Base-by-base conservation (phyloP, 2,329 filamentous ascomycete species). In the Parafenestella ontariensis region DNA sequence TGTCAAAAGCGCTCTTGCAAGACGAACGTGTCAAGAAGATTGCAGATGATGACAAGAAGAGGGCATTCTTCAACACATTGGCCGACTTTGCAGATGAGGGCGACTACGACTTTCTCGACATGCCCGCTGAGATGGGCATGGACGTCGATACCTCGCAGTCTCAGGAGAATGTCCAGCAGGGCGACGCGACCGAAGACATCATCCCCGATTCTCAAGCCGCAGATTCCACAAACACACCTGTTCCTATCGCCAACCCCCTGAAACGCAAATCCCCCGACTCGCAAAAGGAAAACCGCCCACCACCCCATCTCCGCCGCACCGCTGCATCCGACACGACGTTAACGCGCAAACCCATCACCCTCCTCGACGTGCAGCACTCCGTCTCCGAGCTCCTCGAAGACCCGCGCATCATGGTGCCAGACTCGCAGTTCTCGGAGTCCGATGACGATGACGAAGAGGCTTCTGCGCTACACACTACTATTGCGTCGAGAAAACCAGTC, bases 21-120 rank as follows among this genome's bases (percentile, higher is more conserved):
- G 93, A 98, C 68, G 93, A 96, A 74, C 91, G 92, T 33, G 87
- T 99, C 65, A 91, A 90, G 71, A 93, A 94, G 75, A 91, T 98
- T 59, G 92, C 91, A 29, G 87, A 92, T 71, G 92, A 96, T 66
- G 91, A 91, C 2, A 93, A 94, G 71, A 94, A 92, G 72, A 85
- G 89, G 57, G 95, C 95, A 0, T 99, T 99, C 79, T 83, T 99
- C 64, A 88, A 87, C 61, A 92, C 92, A 6, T 90, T 99, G 47
- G 92, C 96, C 67, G 93, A 97, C 70, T 85, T 85, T 45, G 89
- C 88, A 53, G 81, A 83, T 20, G 82, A 83, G 55, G 89, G 91
- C 41, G 88, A 95, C 49, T 85, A 89, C 75, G 89, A 93, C 62
- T 89, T 96, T 66, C 77, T 92, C 8, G 85, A 88, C 40, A 81